A percentile compares a stretch with the other conserved stretches of the same genome.
phyloP scores from a whole-genome alignment of 306 rosid species.

The Cyamopsis tetragonoloba region DNA sequence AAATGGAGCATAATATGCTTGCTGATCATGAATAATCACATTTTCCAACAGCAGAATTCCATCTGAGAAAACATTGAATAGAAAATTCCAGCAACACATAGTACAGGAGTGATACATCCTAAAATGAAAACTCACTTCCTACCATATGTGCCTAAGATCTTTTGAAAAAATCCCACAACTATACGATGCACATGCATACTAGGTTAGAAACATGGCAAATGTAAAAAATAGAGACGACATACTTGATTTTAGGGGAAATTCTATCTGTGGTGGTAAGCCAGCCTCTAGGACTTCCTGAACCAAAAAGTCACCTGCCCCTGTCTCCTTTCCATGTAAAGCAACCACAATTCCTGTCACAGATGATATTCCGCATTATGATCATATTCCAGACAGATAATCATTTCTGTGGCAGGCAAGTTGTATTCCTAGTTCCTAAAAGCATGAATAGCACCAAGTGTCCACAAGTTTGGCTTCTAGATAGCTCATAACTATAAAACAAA shows the following conservation, averaged over 20 bases:
- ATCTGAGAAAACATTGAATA: neutral
- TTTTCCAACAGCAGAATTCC: slow-evolving; percentile 14
- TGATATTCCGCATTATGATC: slow-evolving; percentile 28
- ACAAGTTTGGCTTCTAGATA: slow-evolving; percentile 9
- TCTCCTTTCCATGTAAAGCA: slow-evolving; percentile 79
- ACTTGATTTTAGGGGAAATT: slow-evolving; percentile 66
- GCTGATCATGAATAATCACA: neutral
- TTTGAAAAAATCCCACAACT: neutral
- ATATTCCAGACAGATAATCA: neutral
- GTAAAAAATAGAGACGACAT: slow-evolving; percentile 25
- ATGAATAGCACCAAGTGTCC: neutral
- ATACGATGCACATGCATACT: neutral
- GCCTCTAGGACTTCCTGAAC: slow-evolving; percentile 85
- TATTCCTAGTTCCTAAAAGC: slow-evolving; percentile 13
- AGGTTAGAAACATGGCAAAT: slow-evolving; percentile 18
- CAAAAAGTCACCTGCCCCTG: slow-evolving; percentile 66
- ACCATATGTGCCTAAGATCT: neutral
- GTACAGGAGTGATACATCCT: neutral
- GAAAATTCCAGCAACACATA: slow-evolving; percentile 8
- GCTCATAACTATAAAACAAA: slow-evolving; percentile 19
- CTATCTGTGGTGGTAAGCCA: slow-evolving; percentile 88
- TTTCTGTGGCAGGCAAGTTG: neutral
- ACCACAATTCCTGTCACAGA: slow-evolving; percentile 59
- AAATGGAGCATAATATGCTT: neutral
- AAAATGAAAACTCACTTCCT: neutral